Evolutionary conservation across 192 early-diverging fungal genomes (phyloP).

Genomic region (Phycomyces blakesleeanus): DNA sequence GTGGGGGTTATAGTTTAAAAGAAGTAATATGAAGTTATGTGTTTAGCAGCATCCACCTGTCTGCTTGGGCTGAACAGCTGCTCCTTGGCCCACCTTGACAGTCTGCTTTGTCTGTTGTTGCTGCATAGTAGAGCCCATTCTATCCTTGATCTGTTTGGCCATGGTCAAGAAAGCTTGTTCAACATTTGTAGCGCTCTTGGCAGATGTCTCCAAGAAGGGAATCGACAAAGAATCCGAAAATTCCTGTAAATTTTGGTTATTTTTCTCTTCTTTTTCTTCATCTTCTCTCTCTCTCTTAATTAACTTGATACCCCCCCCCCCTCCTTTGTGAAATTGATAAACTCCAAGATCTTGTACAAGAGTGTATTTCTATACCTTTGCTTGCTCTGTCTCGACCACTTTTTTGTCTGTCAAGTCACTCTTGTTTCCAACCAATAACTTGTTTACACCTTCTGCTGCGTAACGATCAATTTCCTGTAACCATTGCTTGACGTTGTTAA

Average conservation of each 20-base stretch:
- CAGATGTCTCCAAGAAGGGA: conserved; percentile 95
- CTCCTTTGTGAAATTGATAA: no score
- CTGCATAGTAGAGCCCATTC: conserved; percentile 42
- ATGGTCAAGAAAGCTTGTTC: conserved; percentile 99
- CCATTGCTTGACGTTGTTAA: conserved; percentile 97
- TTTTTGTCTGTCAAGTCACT: conserved; percentile 92
- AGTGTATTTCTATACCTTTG: conserved; percentile 33
- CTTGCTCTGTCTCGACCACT: conserved; percentile 57
- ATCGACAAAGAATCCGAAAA: conserved; percentile 86
- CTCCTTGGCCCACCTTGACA: conserved; percentile 36
- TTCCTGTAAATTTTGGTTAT: no score
- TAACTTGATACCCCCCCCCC: no score
- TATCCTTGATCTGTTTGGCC: conserved; percentile 99
- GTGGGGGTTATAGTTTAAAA: neutral
- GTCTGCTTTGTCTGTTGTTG: conserved; percentile 31
- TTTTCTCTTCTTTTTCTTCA: no score
- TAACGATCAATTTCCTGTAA: conserved; percentile 98
- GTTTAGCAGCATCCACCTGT: conserved; percentile 38
- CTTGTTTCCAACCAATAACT: conserved; percentile 98
- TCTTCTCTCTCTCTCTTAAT: no score
- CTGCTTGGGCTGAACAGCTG: conserved; percentile 36
- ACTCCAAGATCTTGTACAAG: no score
- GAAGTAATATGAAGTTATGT: neutral
- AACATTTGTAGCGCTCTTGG: conserved; percentile 96
- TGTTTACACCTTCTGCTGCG: conserved; percentile 96